phyloP scores from a whole-genome alignment of 345 rosid genomes.

The Salix dunnii region DNA sequence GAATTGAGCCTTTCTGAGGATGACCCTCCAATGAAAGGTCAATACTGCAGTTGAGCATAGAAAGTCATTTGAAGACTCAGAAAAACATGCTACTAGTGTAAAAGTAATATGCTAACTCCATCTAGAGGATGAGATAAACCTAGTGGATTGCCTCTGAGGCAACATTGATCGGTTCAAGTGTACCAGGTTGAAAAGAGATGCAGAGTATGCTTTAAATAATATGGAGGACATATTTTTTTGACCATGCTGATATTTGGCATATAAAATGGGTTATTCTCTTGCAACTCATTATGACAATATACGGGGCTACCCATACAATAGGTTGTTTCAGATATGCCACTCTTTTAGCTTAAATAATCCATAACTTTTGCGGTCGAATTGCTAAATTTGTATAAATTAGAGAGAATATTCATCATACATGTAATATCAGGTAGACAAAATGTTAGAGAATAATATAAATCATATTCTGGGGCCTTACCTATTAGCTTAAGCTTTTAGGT shows the following conservation, averaged over 20 bases:
- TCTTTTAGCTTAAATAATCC: not conserved
- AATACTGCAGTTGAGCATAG: not conserved
- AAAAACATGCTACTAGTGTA: not conserved
- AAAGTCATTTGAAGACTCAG: not conserved
- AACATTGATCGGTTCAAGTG: not conserved
- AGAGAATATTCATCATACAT: not conserved
- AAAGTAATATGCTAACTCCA: not conserved
- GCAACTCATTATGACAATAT: not conserved
- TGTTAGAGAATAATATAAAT: too few species aligned
- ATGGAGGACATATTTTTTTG: not conserved
- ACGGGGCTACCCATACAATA: not conserved
- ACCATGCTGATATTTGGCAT: not conserved
- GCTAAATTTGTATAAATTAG: not conserved
- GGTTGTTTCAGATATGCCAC: not conserved
- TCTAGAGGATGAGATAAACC: not conserved
- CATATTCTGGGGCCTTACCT: too few species aligned
- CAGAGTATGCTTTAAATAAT: not conserved
- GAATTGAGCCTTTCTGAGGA: slow-evolving; percentile 1
- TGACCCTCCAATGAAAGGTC: not conserved
- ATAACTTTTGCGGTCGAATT: not conserved
- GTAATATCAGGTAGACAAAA: not conserved
- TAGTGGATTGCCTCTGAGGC: not conserved
- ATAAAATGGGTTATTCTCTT: not conserved
- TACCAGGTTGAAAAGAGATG: not conserved
- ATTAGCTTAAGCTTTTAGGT: too few species aligned